Percentiles rank a stretch among this genome's conserved stretches.
phyloP scores from a whole-genome alignment of 2,329 filamentous ascomycete genomes.

The Apiospora pterosperma region DNA sequence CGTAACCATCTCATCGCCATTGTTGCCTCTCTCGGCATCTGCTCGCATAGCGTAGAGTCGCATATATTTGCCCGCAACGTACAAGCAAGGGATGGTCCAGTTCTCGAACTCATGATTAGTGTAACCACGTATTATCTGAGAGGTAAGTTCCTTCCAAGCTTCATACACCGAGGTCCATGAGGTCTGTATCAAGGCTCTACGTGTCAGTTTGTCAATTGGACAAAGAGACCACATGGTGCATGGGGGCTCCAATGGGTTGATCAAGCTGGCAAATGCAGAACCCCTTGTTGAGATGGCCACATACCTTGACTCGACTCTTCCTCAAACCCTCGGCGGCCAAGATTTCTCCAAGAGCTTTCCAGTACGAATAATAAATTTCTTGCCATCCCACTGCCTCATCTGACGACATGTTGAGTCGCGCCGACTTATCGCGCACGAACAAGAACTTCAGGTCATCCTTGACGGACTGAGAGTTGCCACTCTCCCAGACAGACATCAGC shows the following conservation, averaged over 20 bases:
- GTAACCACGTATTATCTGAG: constrained; percentile 76
- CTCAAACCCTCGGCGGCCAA: constrained; percentile 58
- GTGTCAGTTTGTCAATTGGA: neutral
- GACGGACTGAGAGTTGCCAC: constrained; percentile 63
- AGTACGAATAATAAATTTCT: constrained; percentile 79
- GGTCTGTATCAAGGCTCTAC: constrained; percentile 27
- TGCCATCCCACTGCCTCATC: constrained; percentile 78
- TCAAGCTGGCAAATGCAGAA: neutral
- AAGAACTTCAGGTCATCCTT: constrained; percentile 71
- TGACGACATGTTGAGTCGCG: constrained; percentile 51
- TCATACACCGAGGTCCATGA: constrained; percentile 84
- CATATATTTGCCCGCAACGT: constrained; percentile 81
- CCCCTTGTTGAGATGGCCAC: neutral
- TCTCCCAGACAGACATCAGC: constrained; percentile 67
- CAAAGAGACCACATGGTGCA: neutral
- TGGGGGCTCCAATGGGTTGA: neutral
- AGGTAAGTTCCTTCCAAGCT: constrained; percentile 81
- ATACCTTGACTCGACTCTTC: constrained; percentile 27
- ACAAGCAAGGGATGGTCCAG: constrained; percentile 91
- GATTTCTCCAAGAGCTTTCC: constrained; percentile 76
- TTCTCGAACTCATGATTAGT: constrained; percentile 71
- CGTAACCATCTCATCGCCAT: constrained; percentile 34
- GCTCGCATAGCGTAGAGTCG: constrained; percentile 87
- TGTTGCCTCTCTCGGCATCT: constrained; percentile 62
- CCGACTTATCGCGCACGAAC: constrained; percentile 57